phyloP scores from a whole-genome alignment of 2,329 filamentous ascomycete genomes.

The Rhexocercosporidium sp. region DNA sequence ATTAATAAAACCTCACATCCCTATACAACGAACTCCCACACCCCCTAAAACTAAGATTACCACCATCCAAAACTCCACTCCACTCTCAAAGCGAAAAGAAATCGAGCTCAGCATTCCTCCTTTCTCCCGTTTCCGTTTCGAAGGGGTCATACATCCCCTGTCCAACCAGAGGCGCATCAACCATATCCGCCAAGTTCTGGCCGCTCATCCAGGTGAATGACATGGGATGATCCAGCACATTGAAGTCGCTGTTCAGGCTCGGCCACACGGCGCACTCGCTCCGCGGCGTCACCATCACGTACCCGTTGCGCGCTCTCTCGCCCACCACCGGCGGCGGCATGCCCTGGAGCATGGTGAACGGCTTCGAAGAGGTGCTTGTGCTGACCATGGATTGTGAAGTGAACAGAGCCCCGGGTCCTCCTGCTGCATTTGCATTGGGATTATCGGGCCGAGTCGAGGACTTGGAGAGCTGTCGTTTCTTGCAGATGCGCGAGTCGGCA shows the following conservation, averaged over 20 bases:
- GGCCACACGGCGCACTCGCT: neutral
- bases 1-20: too few species aligned
- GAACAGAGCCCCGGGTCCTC: neutral
- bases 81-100: neutral
- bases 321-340: neutral
- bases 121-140: neutral
- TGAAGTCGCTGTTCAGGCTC: slow-evolving; percentile 50
- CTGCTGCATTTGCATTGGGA: neutral
- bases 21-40: neutral
- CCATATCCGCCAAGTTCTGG: neutral
- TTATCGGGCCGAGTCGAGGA: neutral
- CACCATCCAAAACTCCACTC: neutral
- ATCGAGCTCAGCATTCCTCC: neutral
- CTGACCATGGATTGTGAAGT: neutral
- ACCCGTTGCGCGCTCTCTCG: neutral
- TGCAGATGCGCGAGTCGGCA: neutral
- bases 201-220: neutral
- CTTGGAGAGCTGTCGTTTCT: neutral
- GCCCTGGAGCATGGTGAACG: neutral
- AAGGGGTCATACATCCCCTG: neutral
- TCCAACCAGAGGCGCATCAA: neutral
- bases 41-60: neutral
- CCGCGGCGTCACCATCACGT: neutral
- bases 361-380: neutral
- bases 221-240: slow-evolving; percentile 57